Conservation (phyloP, 2,329 filamentous ascomycete genomes). For the Xylaria sp. region DNA sequence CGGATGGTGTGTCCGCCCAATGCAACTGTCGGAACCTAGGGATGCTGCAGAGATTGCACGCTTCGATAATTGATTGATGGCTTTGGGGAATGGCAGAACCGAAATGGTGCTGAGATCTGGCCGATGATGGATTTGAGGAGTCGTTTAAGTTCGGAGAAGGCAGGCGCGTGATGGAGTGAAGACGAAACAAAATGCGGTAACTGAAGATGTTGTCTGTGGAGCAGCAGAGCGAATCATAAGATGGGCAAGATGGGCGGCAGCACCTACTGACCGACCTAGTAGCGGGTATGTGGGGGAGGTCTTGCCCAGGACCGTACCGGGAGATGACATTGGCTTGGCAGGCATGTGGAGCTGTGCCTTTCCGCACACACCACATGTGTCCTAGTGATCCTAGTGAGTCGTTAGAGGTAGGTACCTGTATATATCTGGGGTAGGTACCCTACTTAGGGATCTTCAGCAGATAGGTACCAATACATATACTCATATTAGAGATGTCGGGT, state of each 20-base stretch:
- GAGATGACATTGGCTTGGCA: slow-evolving; percentile 25
- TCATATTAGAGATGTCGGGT: not conserved
- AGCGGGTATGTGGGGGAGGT: not conserved
- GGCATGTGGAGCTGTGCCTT: slow-evolving; percentile 21
- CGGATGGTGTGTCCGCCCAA: slow-evolving; percentile 1
- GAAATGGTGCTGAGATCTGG: not conserved
- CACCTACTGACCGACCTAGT: not conserved
- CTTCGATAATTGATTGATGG: not conserved
- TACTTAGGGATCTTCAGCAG: not conserved
- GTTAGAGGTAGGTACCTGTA: not conserved
- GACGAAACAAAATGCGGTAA: slow-evolving; percentile 13
- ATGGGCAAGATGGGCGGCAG: not conserved
- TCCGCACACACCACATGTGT: not conserved
- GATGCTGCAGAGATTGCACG: not conserved
- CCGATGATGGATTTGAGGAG: slow-evolving; percentile 9
- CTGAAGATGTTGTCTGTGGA: slow-evolving; percentile 25
- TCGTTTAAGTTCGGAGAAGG: not conserved
- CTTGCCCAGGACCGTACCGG: not conserved
- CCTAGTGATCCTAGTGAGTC: too few species aligned
- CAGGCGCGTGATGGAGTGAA: slow-evolving; percentile 30
- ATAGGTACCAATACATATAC: not conserved
- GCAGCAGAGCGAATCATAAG: slow-evolving; percentile 18
- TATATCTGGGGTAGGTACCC: not conserved
- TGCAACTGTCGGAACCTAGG: not conserved
- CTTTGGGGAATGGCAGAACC: not conserved